Conservation (phyloP, 2,329 filamentous ascomycete species). For the Ophiocordyceps robertsii region DNA sequence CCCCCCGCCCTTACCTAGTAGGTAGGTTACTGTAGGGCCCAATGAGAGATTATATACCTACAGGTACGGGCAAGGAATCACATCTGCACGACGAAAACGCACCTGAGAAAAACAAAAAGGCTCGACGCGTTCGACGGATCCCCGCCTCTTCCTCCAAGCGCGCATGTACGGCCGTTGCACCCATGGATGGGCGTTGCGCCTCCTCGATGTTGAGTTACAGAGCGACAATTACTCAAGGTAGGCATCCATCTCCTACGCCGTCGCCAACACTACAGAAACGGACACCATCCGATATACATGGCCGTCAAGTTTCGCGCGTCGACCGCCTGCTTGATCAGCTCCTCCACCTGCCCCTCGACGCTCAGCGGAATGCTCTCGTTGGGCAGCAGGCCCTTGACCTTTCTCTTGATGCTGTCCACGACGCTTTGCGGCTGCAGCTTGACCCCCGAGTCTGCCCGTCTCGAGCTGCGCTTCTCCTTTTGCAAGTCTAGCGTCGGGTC, state of each 20-base stretch:
- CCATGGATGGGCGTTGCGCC: too few species aligned
- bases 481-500: slow-evolving; percentile 93
- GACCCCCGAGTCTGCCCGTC: slow-evolving; percentile 25
- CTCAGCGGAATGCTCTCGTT: slow-evolving; percentile 86
- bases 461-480: slow-evolving; percentile 40
- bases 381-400: slow-evolving; percentile 70
- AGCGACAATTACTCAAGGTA: too few species aligned
- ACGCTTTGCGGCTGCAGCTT: slow-evolving; percentile 55
- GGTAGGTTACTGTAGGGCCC: too few species aligned
- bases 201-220: too few species aligned
- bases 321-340: slow-evolving; percentile 77
- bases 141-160: too few species aligned
- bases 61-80: too few species aligned
- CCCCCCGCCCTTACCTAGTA: too few species aligned
- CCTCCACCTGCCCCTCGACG: slow-evolving; percentile 95
- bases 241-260: neutral
- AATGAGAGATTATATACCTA: too few species aligned
- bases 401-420: slow-evolving; percentile 75
- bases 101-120: too few species aligned
- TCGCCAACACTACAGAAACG: slow-evolving; percentile 31
- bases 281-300: slow-evolving; percentile 96
- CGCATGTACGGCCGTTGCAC: too few species aligned
- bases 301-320: slow-evolving; percentile 65
- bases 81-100: too few species aligned
- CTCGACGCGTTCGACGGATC: too few species aligned